Evolutionary conservation across 106 monocot genomes (phyloP).

Genomic region (Xerophyta viscosa): DNA sequence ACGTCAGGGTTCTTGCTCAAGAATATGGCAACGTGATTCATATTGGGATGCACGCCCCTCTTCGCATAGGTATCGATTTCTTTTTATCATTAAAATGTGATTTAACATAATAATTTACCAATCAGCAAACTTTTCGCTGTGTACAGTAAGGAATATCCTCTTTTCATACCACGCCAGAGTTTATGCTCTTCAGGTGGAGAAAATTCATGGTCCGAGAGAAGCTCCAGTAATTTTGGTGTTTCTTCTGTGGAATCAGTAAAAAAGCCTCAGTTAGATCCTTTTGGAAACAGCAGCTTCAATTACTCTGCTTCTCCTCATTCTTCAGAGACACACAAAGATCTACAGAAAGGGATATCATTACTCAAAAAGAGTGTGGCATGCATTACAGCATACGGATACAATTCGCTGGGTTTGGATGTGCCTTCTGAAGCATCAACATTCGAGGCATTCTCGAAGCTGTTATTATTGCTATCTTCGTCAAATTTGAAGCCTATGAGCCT

Average conservation of each 20-base stretch:
- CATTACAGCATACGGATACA: conserved; percentile 77
- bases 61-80: conserved; percentile 61
- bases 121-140: neutral
- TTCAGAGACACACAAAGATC: conserved; percentile 61
- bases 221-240: conserved; percentile 77
- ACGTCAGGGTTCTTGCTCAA: conserved; percentile 81
- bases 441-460: conserved; percentile 79
- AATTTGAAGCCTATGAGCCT: conserved; percentile 47
- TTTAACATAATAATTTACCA: neutral
- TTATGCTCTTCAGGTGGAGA: conserved; percentile 63
- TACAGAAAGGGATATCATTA: conserved; percentile 91
- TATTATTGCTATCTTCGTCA: conserved; percentile 68
- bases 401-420: conserved; percentile 64
- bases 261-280: conserved; percentile 42
- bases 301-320: conserved; percentile 64
- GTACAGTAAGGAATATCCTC: conserved; percentile 84
- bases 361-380: conserved; percentile 95
- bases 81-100: too few relatives aligned
- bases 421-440: conserved; percentile 84
- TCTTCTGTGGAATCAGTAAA: conserved; percentile 78
- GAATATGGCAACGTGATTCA: conserved; percentile 91
- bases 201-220: conserved; percentile 78
- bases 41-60: conserved; percentile 91
- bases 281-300: conserved; percentile 46
- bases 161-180: conserved; percentile 79